Evolutionary conservation across 768 basidiomycete genomes (phyloP).

Genomic region (Lentinula lateritia): DNA sequence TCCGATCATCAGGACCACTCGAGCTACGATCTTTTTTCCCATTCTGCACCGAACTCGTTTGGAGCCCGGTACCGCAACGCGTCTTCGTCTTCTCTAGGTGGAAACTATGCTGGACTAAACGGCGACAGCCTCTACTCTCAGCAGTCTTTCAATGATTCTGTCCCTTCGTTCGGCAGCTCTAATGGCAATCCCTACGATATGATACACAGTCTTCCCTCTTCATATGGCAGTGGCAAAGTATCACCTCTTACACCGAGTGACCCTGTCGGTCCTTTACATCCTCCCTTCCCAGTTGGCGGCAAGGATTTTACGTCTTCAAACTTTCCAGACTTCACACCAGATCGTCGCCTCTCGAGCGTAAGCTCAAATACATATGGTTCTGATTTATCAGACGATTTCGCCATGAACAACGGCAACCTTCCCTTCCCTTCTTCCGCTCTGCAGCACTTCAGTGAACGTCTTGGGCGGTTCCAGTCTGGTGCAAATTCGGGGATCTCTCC

Average conservation of each 20-base stretch:
- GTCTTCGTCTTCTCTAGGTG: constrained; percentile 65
- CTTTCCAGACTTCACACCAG: constrained; percentile 56
- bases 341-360: constrained; percentile 44
- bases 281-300: constrained; percentile 34
- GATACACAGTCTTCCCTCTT: constrained; percentile 56
- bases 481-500: constrained; percentile 35
- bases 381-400: constrained; percentile 65
- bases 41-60: constrained; percentile 25
- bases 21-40: constrained; percentile 60
- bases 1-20: constrained; percentile 39
- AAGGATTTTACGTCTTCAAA: constrained; percentile 56
- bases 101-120: constrained; percentile 47
- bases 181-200: constrained; percentile 59
- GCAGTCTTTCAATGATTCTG: constrained; percentile 52
- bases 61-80: constrained; percentile 58
- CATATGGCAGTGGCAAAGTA: constrained; percentile 68
- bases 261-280: constrained; percentile 50
- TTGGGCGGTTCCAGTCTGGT: constrained; percentile 45
- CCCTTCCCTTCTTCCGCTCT: constrained; percentile 45
- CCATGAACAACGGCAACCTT: constrained; percentile 38
- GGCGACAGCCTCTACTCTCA: constrained; percentile 57
- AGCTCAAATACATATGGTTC: constrained; percentile 40
- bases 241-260: constrained; percentile 73
- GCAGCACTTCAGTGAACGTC: constrained; percentile 55
- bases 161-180: constrained; percentile 50